Evolutionary conservation across 257 asterid species (phyloP).

Genomic region (Scutellaria minor): DNA sequence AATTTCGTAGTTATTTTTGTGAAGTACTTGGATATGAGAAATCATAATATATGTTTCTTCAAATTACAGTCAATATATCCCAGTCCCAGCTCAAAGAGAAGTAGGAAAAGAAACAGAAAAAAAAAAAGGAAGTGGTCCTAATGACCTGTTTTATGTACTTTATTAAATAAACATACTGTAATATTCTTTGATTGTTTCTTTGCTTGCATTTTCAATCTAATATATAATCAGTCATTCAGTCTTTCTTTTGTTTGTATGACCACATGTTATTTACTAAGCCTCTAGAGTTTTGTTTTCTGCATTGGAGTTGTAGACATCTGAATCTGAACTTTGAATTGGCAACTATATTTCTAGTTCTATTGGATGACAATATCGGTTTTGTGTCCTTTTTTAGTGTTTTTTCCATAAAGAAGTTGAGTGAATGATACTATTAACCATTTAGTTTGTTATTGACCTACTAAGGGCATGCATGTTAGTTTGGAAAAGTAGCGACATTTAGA

Average conservation of each 20-base stretch:
- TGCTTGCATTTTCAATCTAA: not conserved
- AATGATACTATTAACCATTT: not conserved
- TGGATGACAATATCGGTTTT: not conserved
- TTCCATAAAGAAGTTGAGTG: not conserved
- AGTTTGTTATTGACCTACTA: conserved; percentile 1
- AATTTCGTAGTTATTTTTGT: not conserved
- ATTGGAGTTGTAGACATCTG: conserved; percentile 8
- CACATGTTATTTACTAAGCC: not conserved
- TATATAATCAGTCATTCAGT: too few species aligned
- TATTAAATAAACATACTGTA: not conserved
- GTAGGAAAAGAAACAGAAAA: not conserved
- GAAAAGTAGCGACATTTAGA: not conserved
- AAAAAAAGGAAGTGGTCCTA: conserved; percentile 15
- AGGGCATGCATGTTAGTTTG: not conserved
- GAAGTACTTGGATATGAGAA: conserved; percentile 8
- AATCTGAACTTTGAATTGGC: conserved; percentile 6
- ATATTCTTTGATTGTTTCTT: conserved; percentile 15
- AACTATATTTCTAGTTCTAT: conserved; percentile 8
- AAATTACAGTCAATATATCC: not conserved
- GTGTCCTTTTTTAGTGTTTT: conserved; percentile 4
- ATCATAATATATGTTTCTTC: conserved; percentile 8
- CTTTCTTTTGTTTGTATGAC: not conserved
- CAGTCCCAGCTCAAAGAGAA: conserved; percentile 21
- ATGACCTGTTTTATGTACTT: not conserved
- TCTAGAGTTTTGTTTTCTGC: not conserved